phyloP scores from a whole-genome alignment of 306 rosid genomes.

The Rubus idaeus region DNA sequence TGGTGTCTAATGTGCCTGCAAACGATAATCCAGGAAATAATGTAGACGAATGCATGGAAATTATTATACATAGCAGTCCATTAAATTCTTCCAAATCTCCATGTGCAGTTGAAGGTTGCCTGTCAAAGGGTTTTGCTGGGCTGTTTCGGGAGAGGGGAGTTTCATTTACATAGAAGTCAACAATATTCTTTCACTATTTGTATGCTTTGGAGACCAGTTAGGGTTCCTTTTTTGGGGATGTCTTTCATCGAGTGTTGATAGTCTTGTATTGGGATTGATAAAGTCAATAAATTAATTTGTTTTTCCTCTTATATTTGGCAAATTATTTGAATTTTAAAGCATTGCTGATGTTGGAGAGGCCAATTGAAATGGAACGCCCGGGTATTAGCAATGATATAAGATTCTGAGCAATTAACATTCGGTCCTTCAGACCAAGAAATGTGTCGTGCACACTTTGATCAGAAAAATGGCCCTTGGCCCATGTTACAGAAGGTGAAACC shows the following conservation, averaged over 20 bases:
- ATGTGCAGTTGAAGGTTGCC: conserved; percentile 88
- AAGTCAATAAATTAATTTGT: not conserved
- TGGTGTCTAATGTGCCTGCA: conserved; percentile 21
- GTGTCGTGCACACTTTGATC: not conserved
- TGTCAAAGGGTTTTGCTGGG: conserved; percentile 85
- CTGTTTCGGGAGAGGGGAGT: conserved; percentile 59
- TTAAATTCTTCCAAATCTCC: conserved; percentile 65
- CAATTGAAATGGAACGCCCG: not conserved
- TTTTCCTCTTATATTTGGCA: not conserved
- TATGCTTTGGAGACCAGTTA: not conserved
- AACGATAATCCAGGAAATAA: conserved; percentile 33
- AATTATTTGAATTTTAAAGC: not conserved
- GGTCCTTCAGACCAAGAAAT: not conserved
- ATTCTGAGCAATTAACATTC: not conserved
- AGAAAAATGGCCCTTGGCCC: too few relatives aligned
- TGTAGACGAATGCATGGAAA: conserved; percentile 50
- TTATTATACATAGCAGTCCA: conserved; percentile 46
- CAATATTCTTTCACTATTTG: conserved; percentile 5
- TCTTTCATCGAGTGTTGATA: not conserved
- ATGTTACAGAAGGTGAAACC: not conserved
- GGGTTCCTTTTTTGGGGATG: not conserved
- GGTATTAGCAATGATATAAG: not conserved
- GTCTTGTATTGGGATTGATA: not conserved
- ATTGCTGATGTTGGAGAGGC: not conserved
- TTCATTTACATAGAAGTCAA: conserved; percentile 44